These are phyloP conservation scores for Nothophytophthora sp. DNA, from an alignment of 352 stramenopile genomes.

Conservation along the genomic window DNA sequence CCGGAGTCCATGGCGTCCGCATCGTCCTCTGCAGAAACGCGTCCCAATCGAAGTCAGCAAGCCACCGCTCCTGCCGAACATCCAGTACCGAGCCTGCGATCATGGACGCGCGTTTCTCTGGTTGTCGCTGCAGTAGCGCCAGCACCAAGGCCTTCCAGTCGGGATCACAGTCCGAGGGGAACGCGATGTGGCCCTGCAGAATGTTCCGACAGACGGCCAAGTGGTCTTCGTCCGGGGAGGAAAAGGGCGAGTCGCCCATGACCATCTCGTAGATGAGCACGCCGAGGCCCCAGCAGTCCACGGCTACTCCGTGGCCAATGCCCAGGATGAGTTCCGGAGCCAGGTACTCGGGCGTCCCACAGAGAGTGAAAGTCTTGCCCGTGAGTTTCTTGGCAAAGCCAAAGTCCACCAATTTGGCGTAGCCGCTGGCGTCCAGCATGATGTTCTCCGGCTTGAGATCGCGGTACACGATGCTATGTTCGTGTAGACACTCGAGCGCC, in stretches of 20 bases:
- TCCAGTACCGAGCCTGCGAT: constrained; percentile 23
- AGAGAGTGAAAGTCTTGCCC: constrained; percentile 77
- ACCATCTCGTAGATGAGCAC: constrained; percentile 98
- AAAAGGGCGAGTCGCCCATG: constrained; percentile 93
- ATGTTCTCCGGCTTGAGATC: constrained; percentile 84
- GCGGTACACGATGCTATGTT: constrained; percentile 70
- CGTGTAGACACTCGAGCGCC: constrained; percentile 68
- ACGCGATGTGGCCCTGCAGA: constrained; percentile 91
- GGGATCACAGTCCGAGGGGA: constrained; percentile 56
- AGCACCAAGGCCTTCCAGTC: constrained; percentile 42
- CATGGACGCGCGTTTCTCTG: constrained; percentile 43
- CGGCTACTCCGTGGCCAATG: constrained; percentile 83
- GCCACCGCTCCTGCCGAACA: constrained; percentile 36
- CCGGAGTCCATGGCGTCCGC: constrained; percentile 41
- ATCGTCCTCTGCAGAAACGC: constrained; percentile 30
- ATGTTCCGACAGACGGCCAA: constrained; percentile 96
- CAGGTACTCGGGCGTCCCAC: constrained; percentile 81
- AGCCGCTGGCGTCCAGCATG: constrained; percentile 61
- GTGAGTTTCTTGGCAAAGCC: constrained; percentile 79
- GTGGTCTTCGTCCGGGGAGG: constrained; percentile 89
- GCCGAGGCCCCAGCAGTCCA: constrained; percentile 96
- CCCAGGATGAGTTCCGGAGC: constrained; percentile 88
- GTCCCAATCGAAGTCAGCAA: constrained; percentile 49
- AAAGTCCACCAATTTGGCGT: constrained; percentile 76
- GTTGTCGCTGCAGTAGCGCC: constrained; percentile 42